phyloP scores from a whole-genome alignment of 2,329 filamentous ascomycete species.

The Aulographum hederae region DNA sequence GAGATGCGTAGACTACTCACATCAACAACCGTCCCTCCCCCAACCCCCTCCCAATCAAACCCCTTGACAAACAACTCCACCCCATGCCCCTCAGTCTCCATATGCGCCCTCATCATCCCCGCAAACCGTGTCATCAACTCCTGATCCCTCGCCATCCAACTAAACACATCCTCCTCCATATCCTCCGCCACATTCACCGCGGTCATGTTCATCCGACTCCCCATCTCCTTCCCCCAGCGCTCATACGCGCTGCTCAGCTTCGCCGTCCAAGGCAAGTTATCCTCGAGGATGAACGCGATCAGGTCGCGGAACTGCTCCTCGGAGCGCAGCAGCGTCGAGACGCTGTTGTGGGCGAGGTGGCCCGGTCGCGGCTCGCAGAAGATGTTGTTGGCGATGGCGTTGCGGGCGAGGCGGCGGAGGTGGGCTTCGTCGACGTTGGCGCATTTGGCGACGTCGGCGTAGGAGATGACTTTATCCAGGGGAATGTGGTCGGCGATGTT shows the following conservation, averaged over 20 bases:
- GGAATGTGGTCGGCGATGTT: conserved; percentile 3
- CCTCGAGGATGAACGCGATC: conserved; percentile 1
- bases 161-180: conserved; percentile 3
- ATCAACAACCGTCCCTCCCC: conserved; percentile 2
- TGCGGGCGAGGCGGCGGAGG: conserved; percentile 3
- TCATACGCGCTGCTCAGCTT: conserved; percentile 1
- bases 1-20: conserved; percentile 1
- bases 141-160: conserved; percentile 1
- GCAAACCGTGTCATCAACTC: conserved; percentile 1
- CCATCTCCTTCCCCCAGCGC: neutral
- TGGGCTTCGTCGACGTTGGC: neutral
- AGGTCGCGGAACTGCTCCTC: neutral
- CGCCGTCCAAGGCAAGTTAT: neutral
- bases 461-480: conserved; percentile 1
- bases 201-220: neutral
- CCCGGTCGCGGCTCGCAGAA: conserved; percentile 3
- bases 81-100: neutral
- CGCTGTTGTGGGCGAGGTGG: conserved; percentile 4
- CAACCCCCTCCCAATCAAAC: conserved; percentile 1
- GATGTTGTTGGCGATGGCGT: conserved; percentile 4
- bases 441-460: conserved; percentile 1
- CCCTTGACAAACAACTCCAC: conserved; percentile 1
- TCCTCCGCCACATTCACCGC: conserved; percentile 4
- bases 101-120: conserved; percentile 1
- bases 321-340: conserved; percentile 1